Evolutionary conservation across 2,329 filamentous ascomycete genomes (phyloP).

Genomic region (Fusarium euwallaceae): DNA sequence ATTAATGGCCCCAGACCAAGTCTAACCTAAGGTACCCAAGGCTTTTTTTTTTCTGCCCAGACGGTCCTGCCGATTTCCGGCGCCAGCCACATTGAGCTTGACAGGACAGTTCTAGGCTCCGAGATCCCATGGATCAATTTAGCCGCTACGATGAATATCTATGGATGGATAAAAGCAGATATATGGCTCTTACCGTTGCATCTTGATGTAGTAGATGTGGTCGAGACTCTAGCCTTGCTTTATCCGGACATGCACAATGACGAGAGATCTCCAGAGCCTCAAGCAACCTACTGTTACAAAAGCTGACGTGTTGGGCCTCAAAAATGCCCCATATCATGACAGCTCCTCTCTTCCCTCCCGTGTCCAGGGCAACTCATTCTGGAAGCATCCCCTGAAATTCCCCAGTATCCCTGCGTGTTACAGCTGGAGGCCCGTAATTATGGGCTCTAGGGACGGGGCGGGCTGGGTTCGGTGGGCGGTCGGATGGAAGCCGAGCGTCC

Average conservation of each 20-base stretch:
- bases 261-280: conserved; percentile 12
- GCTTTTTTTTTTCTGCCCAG: not conserved
- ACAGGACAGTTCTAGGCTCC: conserved; percentile 18
- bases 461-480: conserved; percentile 37
- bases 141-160: conserved; percentile 4
- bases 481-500: conserved; percentile 42
- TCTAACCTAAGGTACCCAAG: not conserved
- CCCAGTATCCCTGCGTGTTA: not conserved
- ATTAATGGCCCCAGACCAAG: not conserved
- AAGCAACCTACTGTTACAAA: not conserved
- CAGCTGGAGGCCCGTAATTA: conserved; percentile 14
- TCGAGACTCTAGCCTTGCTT: not conserved
- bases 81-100: conserved; percentile 28
- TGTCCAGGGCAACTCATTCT: conserved; percentile 7
- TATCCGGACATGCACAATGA: conserved; percentile 21
- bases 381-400: conserved; percentile 1
- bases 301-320: conserved; percentile 30
- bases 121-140: conserved; percentile 21
- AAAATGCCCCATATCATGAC: conserved; percentile 5
- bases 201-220: not conserved
- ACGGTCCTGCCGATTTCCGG: conserved; percentile 32
- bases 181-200: not conserved
- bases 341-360: not conserved
- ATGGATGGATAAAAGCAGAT: not conserved
- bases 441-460: conserved; percentile 30